Evolutionary conservation across 1,284 basidiomycete genomes (phyloP).

Genomic region (Cutaneotrichosporon sp.): DNA sequence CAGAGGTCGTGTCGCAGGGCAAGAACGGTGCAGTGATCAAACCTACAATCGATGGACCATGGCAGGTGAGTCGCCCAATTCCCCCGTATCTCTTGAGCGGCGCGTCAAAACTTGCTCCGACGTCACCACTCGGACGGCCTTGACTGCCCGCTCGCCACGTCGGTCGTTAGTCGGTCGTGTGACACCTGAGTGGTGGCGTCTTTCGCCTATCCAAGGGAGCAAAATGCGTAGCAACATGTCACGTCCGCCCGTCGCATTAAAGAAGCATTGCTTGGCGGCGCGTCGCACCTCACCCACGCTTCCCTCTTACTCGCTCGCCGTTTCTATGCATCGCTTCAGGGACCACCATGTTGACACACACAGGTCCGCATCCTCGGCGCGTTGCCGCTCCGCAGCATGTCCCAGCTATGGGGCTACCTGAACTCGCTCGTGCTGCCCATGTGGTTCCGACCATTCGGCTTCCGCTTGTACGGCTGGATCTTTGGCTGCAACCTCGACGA

Average conservation of each 20-base stretch:
- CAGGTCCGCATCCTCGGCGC: slow-evolving; percentile 95
- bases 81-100: background rate
- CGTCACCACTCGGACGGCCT: background rate
- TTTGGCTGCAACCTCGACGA: slow-evolving; percentile 96
- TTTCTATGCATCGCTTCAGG: background rate
- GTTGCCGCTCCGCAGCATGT: slow-evolving; percentile 88
- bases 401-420: slow-evolving; percentile 91
- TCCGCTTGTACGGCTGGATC: slow-evolving; percentile 76
- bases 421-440: slow-evolving; percentile 89
- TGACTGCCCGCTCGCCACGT: background rate
- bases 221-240: background rate
- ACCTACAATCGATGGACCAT: slow-evolving; percentile 68
- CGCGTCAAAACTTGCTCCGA: background rate
- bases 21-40: slow-evolving; percentile 71
- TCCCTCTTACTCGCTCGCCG: background rate
- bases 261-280: background rate
- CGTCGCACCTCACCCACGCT: background rate
- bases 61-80: slow-evolving; percentile 68
- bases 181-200: background rate
- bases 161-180: background rate
- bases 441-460: slow-evolving; percentile 88
- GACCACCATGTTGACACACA: background rate
- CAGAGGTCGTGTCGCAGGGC: slow-evolving; percentile 47
- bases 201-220: background rate
- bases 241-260: background rate